Evolutionary conservation across 257 asterid species (phyloP), one percentile per base, ranked within the genome.

Genomic region (Verbascum thapsus): DNA sequence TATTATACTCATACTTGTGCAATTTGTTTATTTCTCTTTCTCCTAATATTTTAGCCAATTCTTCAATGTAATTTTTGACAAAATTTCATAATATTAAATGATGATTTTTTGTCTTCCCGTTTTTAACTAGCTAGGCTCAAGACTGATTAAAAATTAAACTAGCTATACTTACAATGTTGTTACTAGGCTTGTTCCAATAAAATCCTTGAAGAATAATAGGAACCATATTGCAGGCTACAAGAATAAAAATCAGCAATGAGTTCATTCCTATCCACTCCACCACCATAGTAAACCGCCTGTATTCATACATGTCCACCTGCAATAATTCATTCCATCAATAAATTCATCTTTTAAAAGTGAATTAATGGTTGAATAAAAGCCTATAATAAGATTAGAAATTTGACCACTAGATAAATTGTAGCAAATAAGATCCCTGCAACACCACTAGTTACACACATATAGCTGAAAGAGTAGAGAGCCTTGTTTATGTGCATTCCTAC

Each of bases 401-500:
- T 69, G 19, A 86, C 95, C 86, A 72, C 72, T 61, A 81, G 39
- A 79, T 86, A 86, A 11, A 77, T 74, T 10, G 80, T 59, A 51
- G 85, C 76, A 17, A 86, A 76, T 44, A 83, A 73, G 67, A 86
- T 61, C 62, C 95, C 95, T 5, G 90, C 88, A 49, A 76, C 72
- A 12, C 95, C 95, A 47, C 78, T 63, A 2, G 95, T 86, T 45
- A 81, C 78, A 57, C 88, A 86, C 23, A 67, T 83, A 58, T 83
- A 86, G 76, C 91, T 83, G 75, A 86, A 73, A 47, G 88, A 76
- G 74, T 86, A 83, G 1, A 86, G 71, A 16, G 79, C 86, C 81
- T 86, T 86, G 83, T 83, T 83, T 53, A 81, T 64, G 53, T 77
- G 91, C 84, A 86, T 77, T 55, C 91, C 95, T 86, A 68, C 15